Percentiles rank a stretch among this genome's conserved stretches.
phyloP scores from a whole-genome alignment of 352 stramenopile species.

The Hyaloperonospora arabidopsidis region DNA sequence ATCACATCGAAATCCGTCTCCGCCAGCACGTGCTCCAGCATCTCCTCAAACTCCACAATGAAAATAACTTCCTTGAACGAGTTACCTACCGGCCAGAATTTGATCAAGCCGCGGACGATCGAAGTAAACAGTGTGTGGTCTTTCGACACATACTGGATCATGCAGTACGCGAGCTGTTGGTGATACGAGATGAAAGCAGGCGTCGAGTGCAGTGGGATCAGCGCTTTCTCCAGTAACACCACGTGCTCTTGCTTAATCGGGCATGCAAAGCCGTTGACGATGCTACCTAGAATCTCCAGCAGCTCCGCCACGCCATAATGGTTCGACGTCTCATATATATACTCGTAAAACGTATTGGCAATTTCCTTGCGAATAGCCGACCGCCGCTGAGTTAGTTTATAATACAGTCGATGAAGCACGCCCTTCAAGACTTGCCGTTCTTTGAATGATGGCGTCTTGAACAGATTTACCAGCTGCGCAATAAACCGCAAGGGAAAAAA shows the following conservation, averaged over 20 bases:
- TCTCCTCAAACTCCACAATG: conserved; percentile 83
- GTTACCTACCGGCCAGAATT: conserved; percentile 83
- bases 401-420: conserved; percentile 83
- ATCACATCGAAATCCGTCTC: conserved; percentile 73
- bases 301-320: conserved; percentile 85
- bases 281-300: conserved; percentile 82
- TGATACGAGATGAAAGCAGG: conserved; percentile 84
- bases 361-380: conserved; percentile 85
- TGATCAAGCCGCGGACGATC: conserved; percentile 68
- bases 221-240: conserved; percentile 68
- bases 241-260: conserved; percentile 87
- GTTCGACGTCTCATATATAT: conserved; percentile 89
- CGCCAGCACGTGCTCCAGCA: conserved; percentile 80
- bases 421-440: conserved; percentile 82
- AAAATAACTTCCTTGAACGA: conserved; percentile 87
- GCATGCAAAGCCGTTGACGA: conserved; percentile 85
- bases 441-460: conserved; percentile 84
- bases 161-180: conserved; percentile 84
- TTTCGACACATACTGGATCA: conserved; percentile 87
- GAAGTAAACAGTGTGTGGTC: conserved; percentile 81
- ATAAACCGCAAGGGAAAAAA: conserved; percentile 81
- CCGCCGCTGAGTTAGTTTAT: conserved; percentile 85
- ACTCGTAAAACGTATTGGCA: conserved; percentile 84
- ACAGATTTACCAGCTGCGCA: conserved; percentile 70
- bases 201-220: conserved; percentile 81